Evolutionary conservation across 495 filamentous ascomycete species (phyloP), one percentile per base, ranked within the genome.

Genomic region (Aspergillus hancockii): DNA sequence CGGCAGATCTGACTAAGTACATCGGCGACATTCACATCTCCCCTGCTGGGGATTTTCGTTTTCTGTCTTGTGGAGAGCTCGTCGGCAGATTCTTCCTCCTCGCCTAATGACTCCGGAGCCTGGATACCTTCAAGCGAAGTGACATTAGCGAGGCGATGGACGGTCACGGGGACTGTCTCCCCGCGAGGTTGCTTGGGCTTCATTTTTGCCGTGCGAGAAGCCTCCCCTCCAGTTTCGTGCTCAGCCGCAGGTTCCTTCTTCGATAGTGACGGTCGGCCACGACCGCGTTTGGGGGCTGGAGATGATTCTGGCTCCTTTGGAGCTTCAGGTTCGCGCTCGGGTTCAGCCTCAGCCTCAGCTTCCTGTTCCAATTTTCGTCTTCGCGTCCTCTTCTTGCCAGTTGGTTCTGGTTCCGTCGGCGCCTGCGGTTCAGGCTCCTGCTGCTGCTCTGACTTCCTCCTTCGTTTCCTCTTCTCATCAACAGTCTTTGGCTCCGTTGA

Each of bases 1-100:
- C 85, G 81, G 70, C 87, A 90, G 43, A 90, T 80, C 67, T 90
- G 86, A 49, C 81, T 77, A 10, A 90, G 67, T 0, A 90, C 88
- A 51, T 91, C 88, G 18, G 89, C 79, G 1, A 83, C 75, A 60
- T 90, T 90, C 56, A 89, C 86, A 30, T 85, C 87, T 25, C 79
- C 78, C n/a, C 83, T 81, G 59, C 77, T 85, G 12, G 82, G 75
- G 13, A 77, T 64, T 38, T 73, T 76, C 19, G 68, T 64, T 43
- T 71, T 68, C 54, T 72, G 67, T 32, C 54, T 59, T 10, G 62
- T 61, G 0, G 70, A 66, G 22, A 70, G 58, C 51, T 76, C 73
- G 46, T 79, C 79, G 7, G 70, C 49, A 10, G 74, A 67, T 34
- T 68, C 70, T 18, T 68, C 72, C 16, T 70, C 69, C 30, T 72